These are phyloP conservation scores for Elasticomyces elasticus DNA, from an alignment of 495 filamentous ascomycete species.

Conservation along the genomic window DNA sequence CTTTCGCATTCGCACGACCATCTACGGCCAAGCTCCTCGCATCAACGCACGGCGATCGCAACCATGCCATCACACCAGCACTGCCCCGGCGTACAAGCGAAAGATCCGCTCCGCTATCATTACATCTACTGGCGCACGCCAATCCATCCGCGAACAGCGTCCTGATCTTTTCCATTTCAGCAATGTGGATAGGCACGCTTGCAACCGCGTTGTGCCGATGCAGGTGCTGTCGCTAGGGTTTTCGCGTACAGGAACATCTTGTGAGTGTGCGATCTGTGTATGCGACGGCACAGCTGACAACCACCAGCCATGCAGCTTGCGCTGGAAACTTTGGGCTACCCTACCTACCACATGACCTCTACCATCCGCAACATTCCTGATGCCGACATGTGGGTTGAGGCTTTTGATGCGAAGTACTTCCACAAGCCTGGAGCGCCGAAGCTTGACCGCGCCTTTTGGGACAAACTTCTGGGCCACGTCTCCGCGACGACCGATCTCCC, in stretches of 20 bases:
- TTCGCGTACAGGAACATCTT: not conserved
- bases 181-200: not conserved
- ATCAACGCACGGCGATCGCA: no score
- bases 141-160: not conserved
- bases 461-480: not conserved
- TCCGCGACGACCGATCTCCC: not conserved
- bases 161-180: not conserved
- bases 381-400: not conserved
- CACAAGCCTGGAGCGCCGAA: not conserved
- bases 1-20: no score
- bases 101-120: no score
- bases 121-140: no score
- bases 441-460: not conserved
- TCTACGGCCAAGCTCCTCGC: no score
- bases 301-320: not conserved
- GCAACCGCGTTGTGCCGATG: not conserved
- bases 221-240: not conserved
- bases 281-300: not conserved
- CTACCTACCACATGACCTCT: not conserved
- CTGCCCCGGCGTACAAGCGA: no score
- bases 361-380: not conserved
- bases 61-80: no score
- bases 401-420: not conserved
- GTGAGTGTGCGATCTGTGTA: not conserved
- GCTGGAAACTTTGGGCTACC: not conserved